Percentiles rank a stretch among this genome's conserved stretches.
phyloP scores from a whole-genome alignment of 148 eudicot genomes.

The Chenopodium album region DNA sequence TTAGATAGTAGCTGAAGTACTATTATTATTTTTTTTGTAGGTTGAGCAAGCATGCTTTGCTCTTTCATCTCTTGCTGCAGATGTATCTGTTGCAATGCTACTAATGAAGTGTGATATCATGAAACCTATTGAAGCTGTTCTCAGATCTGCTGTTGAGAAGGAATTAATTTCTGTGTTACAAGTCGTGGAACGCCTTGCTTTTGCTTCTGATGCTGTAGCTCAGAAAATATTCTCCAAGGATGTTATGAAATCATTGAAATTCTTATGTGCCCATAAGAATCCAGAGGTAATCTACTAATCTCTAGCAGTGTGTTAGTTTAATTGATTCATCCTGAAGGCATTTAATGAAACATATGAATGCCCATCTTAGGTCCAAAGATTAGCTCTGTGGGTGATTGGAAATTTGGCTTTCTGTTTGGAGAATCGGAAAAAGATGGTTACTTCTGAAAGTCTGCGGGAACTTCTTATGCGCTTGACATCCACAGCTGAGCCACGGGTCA shows the following conservation, averaged over 20 bases:
- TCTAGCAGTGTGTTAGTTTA: constrained; percentile 4
- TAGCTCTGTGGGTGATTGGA: constrained; percentile 81
- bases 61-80: constrained; percentile 89
- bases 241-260: constrained; percentile 74
- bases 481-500: constrained; percentile 73
- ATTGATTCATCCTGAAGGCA: constrained; percentile 4
- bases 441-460: constrained; percentile 94
- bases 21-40: constrained; percentile 37
- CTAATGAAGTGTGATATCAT: constrained; percentile 92
- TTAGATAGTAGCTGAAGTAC: constrained; percentile 14
- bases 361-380: constrained; percentile 74
- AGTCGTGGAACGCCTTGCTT: constrained; percentile 81
- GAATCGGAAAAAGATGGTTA: constrained; percentile 73
- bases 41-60: constrained; percentile 99
- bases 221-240: constrained; percentile 91
- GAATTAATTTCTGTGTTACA: constrained; percentile 82
- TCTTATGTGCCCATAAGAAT: constrained; percentile 76
- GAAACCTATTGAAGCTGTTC: constrained; percentile 82
- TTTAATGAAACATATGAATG: constrained; percentile 16
- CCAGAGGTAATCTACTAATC: constrained; percentile 57
- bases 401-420: constrained; percentile 91
- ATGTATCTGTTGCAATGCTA: constrained; percentile 74
- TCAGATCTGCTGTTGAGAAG: constrained; percentile 65
- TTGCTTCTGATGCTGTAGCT: constrained; percentile 83
- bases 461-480: constrained; percentile 85